Conservation (phyloP, 2,329 filamentous ascomycete genomes). For the Emergomyces orientalis region DNA sequence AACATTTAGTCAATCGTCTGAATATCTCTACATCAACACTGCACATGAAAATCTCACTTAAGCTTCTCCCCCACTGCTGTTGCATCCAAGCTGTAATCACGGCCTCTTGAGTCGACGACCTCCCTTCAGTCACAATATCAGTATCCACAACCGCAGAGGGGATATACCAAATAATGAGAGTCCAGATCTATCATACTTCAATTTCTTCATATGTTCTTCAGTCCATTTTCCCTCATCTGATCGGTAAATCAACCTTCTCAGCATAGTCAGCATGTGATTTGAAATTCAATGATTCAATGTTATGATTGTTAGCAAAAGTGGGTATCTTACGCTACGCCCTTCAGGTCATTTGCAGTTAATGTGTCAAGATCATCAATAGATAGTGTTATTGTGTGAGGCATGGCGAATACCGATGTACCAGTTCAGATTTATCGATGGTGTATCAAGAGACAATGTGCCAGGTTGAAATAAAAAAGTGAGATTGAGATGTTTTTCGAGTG, state of each 20-base stretch:
- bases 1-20: background rate
- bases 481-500: background rate
- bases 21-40: background rate
- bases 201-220: background rate
- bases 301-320: background rate
- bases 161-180: background rate
- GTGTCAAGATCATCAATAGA: background rate
- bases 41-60: background rate
- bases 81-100: background rate
- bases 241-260: background rate
- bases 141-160: background rate
- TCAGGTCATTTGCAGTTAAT: background rate
- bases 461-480: background rate
- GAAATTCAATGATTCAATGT: background rate
- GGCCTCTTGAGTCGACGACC: constrained; percentile 2
- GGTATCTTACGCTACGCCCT: background rate
- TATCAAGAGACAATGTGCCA: background rate
- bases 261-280: background rate
- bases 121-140: background rate
- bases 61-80: background rate
- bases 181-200: constrained; percentile 6
- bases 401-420: background rate
- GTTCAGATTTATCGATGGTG: background rate
- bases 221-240: constrained; percentile 3
- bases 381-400: background rate